Percentiles rank a stretch among this genome's conserved stretches.
These are phyloP conservation scores for Erodium texanum DNA, from an alignment of 441 rosid species.

Conservation along the genomic window DNA sequence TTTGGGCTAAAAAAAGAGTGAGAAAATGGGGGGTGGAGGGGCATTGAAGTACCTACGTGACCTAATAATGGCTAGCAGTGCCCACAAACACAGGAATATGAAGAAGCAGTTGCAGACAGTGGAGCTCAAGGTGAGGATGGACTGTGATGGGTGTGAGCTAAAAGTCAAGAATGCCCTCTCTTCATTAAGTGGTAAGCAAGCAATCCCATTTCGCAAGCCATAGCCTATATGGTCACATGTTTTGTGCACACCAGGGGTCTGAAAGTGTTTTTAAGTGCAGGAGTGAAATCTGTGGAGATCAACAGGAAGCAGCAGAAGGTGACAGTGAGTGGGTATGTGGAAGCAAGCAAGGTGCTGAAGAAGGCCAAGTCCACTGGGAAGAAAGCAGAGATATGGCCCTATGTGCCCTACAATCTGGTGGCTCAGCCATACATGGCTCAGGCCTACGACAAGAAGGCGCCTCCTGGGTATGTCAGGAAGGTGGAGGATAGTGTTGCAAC, in stretches of 20 bases:
- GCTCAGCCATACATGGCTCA: constrained; percentile 64
- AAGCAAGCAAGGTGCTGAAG: constrained; percentile 64
- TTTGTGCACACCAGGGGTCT: no score
- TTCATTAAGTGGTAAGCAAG: constrained; percentile 54
- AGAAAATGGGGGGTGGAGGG: constrained; percentile 66
- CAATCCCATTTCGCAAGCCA: not conserved
- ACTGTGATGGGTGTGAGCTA: constrained; percentile 96
- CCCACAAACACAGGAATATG: constrained; percentile 44
- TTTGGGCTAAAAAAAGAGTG: no score
- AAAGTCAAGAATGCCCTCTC: constrained; percentile 79
- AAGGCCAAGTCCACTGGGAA: constrained; percentile 84
- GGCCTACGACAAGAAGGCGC: constrained; percentile 87
- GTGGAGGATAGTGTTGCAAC: constrained; percentile 36
- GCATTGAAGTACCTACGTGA: constrained; percentile 68
- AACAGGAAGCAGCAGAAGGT: constrained; percentile 91
- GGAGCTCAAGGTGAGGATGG: constrained; percentile 92
- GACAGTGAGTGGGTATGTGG: constrained; percentile 68
- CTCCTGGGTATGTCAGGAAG: constrained; percentile 77
- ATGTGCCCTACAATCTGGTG: constrained; percentile 75
- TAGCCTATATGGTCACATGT: not conserved
- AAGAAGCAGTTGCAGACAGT: constrained; percentile 67
- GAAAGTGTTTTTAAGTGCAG: constrained; percentile 24
- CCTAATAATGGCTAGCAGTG: constrained; percentile 37
- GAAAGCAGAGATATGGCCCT: constrained; percentile 91
- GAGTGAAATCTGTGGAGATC: constrained; percentile 69